Conservation (phyloP, 768 basidiomycete species). For the Favolaschia claudopus region DNA sequence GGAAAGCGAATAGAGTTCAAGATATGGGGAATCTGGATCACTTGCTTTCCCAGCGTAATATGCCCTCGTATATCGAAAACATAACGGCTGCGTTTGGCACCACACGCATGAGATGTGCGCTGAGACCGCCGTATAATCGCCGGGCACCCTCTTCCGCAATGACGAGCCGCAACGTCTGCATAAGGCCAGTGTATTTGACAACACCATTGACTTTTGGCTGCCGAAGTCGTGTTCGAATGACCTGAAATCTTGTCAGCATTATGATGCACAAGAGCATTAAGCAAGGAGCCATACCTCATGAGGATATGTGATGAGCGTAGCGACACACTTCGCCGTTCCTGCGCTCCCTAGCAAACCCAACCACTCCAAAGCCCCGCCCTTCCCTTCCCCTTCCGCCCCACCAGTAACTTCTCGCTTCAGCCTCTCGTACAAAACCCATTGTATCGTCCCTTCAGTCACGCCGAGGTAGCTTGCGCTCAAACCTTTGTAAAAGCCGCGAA, state of each 20-base stretch:
- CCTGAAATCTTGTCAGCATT: constrained; percentile 53
- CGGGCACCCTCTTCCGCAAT: constrained; percentile 89
- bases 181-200: constrained; percentile 84
- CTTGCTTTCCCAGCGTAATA: constrained; percentile 62
- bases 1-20: background rate
- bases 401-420: constrained; percentile 78
- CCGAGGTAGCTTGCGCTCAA: constrained; percentile 94
- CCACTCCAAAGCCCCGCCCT: constrained; percentile 72
- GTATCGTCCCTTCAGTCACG: constrained; percentile 94
- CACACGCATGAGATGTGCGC: constrained; percentile 94
- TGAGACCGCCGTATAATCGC: constrained; percentile 89
- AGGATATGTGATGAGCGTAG: constrained; percentile 95
- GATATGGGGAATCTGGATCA: background rate
- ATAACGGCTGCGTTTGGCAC: constrained; percentile 97
- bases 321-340: constrained; percentile 92
- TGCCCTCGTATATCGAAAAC: constrained; percentile 94
- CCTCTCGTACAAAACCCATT: constrained; percentile 96
- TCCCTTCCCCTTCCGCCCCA: constrained; percentile 61
- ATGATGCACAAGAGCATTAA: background rate
- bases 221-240: constrained; percentile 89
- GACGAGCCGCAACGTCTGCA: constrained; percentile 85
- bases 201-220: constrained; percentile 85
- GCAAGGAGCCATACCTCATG: constrained; percentile 77
- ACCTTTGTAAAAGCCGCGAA: constrained; percentile 93
- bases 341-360: constrained; percentile 87